These are phyloP conservation scores for Strobilomyces confusus DNA, from an alignment of 768 basidiomycete genomes.

Conservation along the genomic window DNA sequence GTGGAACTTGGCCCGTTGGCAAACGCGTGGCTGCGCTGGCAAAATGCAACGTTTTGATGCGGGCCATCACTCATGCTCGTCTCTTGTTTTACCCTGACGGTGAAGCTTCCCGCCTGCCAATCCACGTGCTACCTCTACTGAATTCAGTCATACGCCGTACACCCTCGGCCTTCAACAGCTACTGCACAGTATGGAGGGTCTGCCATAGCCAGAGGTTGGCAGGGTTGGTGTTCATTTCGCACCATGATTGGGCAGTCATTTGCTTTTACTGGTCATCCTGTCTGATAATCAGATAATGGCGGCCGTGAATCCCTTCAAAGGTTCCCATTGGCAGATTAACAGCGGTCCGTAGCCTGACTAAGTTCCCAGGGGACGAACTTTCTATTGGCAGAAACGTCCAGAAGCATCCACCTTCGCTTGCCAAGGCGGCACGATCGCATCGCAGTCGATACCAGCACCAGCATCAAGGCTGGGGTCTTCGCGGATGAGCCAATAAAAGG, in stretches of 20 bases:
- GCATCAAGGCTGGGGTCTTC: too few species aligned
- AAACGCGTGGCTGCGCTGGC: constrained; percentile 1
- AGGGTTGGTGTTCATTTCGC: not conserved
- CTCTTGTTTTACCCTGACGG: not conserved
- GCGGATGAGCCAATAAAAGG: constrained; percentile 10
- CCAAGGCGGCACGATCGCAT: not conserved
- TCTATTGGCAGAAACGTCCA: too few species aligned
- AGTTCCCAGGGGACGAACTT: too few species aligned
- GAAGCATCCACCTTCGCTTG: not conserved
- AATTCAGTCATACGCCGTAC: not conserved
- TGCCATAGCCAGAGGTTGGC: constrained; percentile 9
- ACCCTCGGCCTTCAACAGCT: not conserved
- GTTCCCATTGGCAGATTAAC: too few species aligned
- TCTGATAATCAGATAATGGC: not conserved
- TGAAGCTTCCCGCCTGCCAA: not conserved
- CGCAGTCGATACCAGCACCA: too few species aligned
- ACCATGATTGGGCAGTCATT: not conserved
- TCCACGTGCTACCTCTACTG: not conserved
- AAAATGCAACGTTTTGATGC: constrained; percentile 11
- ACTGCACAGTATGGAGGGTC: not conserved
- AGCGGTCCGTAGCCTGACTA: too few species aligned
- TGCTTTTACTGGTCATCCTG: too few species aligned
- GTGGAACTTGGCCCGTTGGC: constrained; percentile 17
- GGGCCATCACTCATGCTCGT: not conserved
- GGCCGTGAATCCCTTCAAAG: too few species aligned